Evolutionary conservation across 805 yeast species (phyloP).

Genomic region (Helenozyma rhizophorensis): DNA sequence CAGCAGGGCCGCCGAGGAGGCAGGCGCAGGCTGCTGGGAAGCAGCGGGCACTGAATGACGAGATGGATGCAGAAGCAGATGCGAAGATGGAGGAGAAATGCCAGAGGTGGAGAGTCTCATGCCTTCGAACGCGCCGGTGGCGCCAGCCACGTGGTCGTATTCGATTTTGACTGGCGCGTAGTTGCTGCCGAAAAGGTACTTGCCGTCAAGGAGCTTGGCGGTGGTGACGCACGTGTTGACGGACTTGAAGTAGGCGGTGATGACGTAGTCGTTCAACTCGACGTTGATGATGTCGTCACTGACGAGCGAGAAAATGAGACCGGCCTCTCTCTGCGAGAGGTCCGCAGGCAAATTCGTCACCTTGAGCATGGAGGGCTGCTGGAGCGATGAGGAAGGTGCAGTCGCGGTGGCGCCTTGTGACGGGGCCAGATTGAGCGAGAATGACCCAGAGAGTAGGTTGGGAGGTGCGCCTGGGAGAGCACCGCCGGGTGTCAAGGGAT

Average conservation of each 20-base stretch:
- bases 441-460: not conserved
- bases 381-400: constrained; percentile 2
- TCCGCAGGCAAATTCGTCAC: constrained; percentile 60
- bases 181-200: constrained; percentile 34
- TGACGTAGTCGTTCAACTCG: constrained; percentile 38
- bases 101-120: constrained; percentile 25
- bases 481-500: constrained; percentile 7
- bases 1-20: constrained; percentile 5
- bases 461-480: not conserved
- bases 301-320: constrained; percentile 65
- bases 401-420: not conserved
- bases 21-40: constrained; percentile 4
- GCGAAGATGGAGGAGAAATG: constrained; percentile 31
- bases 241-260: constrained; percentile 34
- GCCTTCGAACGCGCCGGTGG: constrained; percentile 22
- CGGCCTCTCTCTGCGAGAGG: constrained; percentile 61
- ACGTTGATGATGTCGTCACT: constrained; percentile 50
- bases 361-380: constrained; percentile 7
- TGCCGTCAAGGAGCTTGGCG: constrained; percentile 36
- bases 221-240: constrained; percentile 38
- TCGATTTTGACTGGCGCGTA: constrained; percentile 36
- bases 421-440: not conserved
- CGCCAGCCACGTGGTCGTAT: constrained; percentile 18
- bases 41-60: constrained; percentile 1
- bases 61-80: constrained; percentile 4